These are phyloP conservation scores for Anacardium occidentale DNA, from an alignment of 345 rosid species.

Conservation along the genomic window DNA sequence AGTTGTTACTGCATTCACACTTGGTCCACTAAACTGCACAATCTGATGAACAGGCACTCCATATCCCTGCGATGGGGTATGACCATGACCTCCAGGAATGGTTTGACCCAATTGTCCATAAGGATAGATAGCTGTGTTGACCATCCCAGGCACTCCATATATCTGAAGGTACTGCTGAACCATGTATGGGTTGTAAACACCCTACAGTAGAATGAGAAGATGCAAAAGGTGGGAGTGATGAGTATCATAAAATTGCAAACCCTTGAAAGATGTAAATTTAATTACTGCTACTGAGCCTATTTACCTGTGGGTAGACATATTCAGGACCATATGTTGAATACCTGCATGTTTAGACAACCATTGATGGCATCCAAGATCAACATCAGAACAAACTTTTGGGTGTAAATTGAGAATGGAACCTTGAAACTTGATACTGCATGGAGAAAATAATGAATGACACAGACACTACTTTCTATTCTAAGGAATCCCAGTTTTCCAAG, in stretches of 20 bases:
- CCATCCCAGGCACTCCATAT: conserved; percentile 75
- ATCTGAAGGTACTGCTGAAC: conserved; percentile 82
- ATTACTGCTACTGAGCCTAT: conserved; percentile 12
- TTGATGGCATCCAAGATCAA: neutral
- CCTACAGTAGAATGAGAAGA: conserved; percentile 40
- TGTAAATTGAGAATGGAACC: conserved; percentile 7
- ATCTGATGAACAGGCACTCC: conserved; percentile 71
- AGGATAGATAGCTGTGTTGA: conserved; percentile 58
- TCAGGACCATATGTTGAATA: conserved; percentile 78
- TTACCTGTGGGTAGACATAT: conserved; percentile 79
- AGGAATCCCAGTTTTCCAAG: conserved; percentile 6
- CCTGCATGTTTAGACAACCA: conserved; percentile 42
- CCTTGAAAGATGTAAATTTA: conserved; percentile 1
- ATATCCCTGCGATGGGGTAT: conserved; percentile 68
- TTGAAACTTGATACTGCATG: conserved; percentile 2
- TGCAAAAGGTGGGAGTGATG: conserved; percentile 1
- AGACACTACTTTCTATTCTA: conserved; percentile 2
- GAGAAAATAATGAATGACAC: conserved; percentile 6
- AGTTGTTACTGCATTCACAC: conserved; percentile 54
- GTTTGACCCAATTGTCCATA: conserved; percentile 69
- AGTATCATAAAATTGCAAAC: neutral
- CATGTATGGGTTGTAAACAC: conserved; percentile 63
- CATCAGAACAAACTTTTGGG: conserved; percentile 6
- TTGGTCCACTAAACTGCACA: conserved; percentile 61
- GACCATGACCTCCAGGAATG: conserved; percentile 64